Evolutionary conservation across 495 filamentous ascomycete genomes (phyloP), one percentile per base, ranked within the genome.

Genomic region (Mytilinidion resinicola): DNA sequence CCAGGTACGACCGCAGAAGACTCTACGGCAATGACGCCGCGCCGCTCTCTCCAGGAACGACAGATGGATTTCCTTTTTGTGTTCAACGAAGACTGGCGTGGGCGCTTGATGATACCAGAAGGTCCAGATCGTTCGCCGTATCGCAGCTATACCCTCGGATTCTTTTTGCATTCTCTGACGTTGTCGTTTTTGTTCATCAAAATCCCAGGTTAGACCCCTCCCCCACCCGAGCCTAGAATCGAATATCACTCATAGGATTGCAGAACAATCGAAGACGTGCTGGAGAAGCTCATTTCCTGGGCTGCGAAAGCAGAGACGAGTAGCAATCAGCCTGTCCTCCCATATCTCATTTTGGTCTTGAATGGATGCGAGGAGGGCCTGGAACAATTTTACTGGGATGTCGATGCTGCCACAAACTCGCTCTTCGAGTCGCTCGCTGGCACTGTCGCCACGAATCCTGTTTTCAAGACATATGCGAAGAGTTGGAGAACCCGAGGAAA

Each of bases 101-200:
- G 61, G 55, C 55, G 43, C 53, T 34, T 21, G 41, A 34, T 1
- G 50, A 59, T 38, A 17, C 19, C 7, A 63, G 51, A 34, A 50
- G 44, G 41, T 42, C 60, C 47, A 59, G 64, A 17, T 48, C 55
- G 46, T 69, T 59, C 50, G 63, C 67, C 30, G 68, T 69, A 21
- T 53, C 55, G 19, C 63, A 68, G 10, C 62, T 73, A 11, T 73
- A 72, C 35, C 71, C 71, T n/a, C 56, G 71, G 20, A 53, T 73
- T 1, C 54, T 73, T 8, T 73, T 67, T 54, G 61, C 71, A 11
- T 73, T 73, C 51, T 70, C 67, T 1, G 71, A 73, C 61, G 67
- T 73, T 25, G 54, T 70, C 3, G 66, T 67, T 33, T 70, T 69
- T 35, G 67, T 72, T 10, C 60, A 52, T 17, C 63, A 54, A 20